Evolutionary conservation across 2,329 filamentous ascomycete genomes (phyloP), one percentile per base, ranked within the genome.

Genomic region (Colletotrichum tofieldiae): DNA sequence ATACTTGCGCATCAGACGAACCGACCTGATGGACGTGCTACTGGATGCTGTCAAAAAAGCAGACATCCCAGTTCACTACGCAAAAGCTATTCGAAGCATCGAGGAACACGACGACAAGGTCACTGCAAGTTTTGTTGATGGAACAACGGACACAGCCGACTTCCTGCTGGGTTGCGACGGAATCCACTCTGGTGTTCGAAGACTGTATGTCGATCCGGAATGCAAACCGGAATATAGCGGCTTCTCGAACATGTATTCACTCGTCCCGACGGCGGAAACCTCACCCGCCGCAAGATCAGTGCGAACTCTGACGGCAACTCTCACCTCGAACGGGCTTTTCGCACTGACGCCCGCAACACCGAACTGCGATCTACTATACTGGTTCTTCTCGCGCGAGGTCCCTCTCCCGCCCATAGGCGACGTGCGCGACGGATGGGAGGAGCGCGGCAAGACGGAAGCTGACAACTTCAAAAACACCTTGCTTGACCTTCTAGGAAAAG

Each of bases 161-260:
- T 82, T 79, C 2, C 58, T 78, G 54, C 73, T 84, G 18, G 82
- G 82, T 0, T 83, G 82, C 74, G 82, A 84, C 74, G 82, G 82
- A 2, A 81, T 84, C 35, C 82, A 84, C 62, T 83, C 82, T 1
- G 69, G 74, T 39, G 80, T 83, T 14, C 79, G 82, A 12, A 75
- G 64, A 20, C 47, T 74, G 2, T 75, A 79, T 61, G 76, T 84
- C 26, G 76, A 77, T 37, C 75, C 76, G 3, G 70, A 52, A 12
- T 66, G 74, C 16, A 61, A 67, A 45, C 76, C 81, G 11, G 78
- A 78, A 32, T 84, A 83, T 71, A 81, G 81, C 1, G 80, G 81
- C 26, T 73, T 81, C 39, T 77, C 78, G 5, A 74, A 67, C 55
- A 47, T 78, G 14, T 72, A 66, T 58, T 74, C 73, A 26, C 65